A percentile compares a stretch with the other conserved stretches of the same genome.
Conservation (phyloP, 2,329 filamentous ascomycete genomes). For the Penicillium polonicum region DNA sequence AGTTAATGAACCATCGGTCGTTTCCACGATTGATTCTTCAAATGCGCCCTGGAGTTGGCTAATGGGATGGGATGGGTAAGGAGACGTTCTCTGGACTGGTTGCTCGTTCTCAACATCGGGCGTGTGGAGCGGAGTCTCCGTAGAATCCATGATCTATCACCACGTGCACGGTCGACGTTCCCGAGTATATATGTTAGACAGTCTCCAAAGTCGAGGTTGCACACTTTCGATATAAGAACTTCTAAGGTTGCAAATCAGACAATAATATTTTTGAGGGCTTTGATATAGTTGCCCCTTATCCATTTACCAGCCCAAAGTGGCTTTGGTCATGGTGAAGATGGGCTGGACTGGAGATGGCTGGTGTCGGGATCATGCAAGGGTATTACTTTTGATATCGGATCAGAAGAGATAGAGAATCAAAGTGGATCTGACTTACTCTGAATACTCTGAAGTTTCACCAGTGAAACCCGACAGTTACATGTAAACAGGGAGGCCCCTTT, state of each 20-base stretch:
- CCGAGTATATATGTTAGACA: background rate
- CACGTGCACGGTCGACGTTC: background rate
- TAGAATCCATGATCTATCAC: background rate
- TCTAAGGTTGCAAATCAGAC: background rate
- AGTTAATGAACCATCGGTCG: constrained; percentile 23
- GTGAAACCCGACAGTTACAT: background rate
- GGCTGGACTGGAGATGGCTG: constrained; percentile 4
- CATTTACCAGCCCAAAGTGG: constrained; percentile 14
- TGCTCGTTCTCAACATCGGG: background rate
- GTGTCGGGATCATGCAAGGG: constrained; percentile 8
- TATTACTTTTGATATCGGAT: background rate
- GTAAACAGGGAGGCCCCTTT: background rate
- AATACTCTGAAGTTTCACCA: background rate
- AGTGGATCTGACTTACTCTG: constrained; percentile 4
- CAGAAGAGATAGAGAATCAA: background rate
- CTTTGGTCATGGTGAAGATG: constrained; percentile 9
- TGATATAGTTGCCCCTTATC: constrained; percentile 8
- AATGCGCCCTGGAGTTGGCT: constrained; percentile 46
- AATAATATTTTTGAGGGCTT: background rate
- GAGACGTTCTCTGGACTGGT: background rate
- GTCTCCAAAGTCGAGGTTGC: background rate
- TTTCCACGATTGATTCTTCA: constrained; percentile 47
- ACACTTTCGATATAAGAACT: background rate
- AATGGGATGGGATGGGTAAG: constrained; percentile 41
- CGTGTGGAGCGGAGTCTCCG: background rate